Evolutionary conservation across 768 basidiomycete genomes (phyloP), one percentile per base, ranked within the genome.

Genomic region (Podaxis mareebaensis): DNA sequence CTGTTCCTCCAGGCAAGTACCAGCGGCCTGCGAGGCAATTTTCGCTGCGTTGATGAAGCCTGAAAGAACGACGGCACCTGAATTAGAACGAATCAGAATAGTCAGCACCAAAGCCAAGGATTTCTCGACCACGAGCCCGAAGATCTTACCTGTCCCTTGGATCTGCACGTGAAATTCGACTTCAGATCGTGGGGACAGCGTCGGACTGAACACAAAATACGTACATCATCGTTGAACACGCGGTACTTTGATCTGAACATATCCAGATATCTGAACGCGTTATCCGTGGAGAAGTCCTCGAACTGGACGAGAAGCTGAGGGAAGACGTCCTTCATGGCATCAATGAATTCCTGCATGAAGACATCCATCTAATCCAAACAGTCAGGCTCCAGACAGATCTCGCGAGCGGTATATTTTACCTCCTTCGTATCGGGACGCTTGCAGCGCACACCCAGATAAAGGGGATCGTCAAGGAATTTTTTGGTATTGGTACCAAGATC

Each of bases 281-380:
- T 89, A 70, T 92, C 87, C 1, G 89, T 91, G 56, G 89, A 88
- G 71, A 90, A 93, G 70, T 92, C 86, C 66, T 88, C 88, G 65
- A 88, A 91, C 63, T 91, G 90, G n/a, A 92, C 82, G 66, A 91
- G 76, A 54, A 88, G 75, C 4, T 83, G 76, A 6, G 90, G 90
- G 74, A 89, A 91, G 15, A 84, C 82, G 30, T 84, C 81, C 48
- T 75, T 73, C 79, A 89, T 85, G 8, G 88, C 85, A 15, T 76
- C 72, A 87, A 92, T 91, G 74, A 92, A 91, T 66, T 88, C 85
- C 59, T 88, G 83, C 85, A 92, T 87, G 76, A 92, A 91, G 40
- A 75, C 86, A 48, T 87, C 85, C 81, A 89, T 88, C 85, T 88
- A 65, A 13, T 22, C 33, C 28, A 1, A 64, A 24, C 28, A 54